Evolutionary conservation across 2,329 filamentous ascomycete species (phyloP).

Genomic region (Pleoardoris graminearum): DNA sequence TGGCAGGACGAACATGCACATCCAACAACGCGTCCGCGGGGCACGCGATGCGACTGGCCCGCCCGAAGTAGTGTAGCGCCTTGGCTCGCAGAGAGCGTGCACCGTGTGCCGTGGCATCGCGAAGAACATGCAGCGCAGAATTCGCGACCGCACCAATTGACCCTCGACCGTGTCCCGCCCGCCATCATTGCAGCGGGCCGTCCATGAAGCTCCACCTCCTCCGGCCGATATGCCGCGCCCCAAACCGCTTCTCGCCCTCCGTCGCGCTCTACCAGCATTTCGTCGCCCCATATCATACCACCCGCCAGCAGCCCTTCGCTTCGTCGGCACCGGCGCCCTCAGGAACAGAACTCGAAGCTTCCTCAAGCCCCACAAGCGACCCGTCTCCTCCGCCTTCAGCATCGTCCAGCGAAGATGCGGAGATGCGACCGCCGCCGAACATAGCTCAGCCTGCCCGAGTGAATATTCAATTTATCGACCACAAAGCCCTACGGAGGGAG

Average conservation of each 20-base stretch:
- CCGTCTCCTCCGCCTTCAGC: not conserved
- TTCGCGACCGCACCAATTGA: conserved; percentile 4
- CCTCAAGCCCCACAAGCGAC: not conserved
- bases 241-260: conserved; percentile 38
- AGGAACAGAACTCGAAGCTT: not conserved
- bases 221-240: conserved; percentile 37
- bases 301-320: conserved; percentile 21
- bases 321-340: conserved; percentile 19
- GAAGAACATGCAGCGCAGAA: not conserved
- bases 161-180: conserved; percentile 5
- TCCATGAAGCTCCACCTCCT: conserved; percentile 31
- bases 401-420: not conserved
- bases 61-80: conserved; percentile 2
- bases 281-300: conserved; percentile 19
- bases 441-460: not conserved
- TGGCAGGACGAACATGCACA: not conserved
- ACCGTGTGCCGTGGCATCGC: not conserved
- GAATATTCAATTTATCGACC: not conserved
- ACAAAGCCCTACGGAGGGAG: not conserved
- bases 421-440: not conserved
- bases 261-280: conserved; percentile 42
- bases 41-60: not conserved
- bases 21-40: conserved; percentile 2
- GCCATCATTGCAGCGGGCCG: conserved; percentile 15
- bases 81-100: conserved; percentile 4